Conservation (phyloP, 768 basidiomycete genomes). For the Phaffia australis region DNA sequence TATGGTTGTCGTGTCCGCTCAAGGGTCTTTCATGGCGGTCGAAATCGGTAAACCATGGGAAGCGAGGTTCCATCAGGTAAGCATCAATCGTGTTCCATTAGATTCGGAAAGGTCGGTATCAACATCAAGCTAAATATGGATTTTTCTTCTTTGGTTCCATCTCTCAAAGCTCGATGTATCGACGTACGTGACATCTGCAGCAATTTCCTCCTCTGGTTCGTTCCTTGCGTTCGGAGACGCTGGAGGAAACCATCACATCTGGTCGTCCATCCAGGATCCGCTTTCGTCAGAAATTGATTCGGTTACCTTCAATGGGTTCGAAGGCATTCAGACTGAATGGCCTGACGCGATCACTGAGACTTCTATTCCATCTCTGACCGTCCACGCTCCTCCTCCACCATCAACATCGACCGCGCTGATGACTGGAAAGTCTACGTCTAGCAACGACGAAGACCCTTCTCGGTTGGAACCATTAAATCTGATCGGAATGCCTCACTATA, state of each 20-base stretch:
- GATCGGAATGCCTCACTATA: constrained; percentile 81
- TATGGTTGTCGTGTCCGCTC: constrained; percentile 62
- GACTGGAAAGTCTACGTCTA: too few species aligned
- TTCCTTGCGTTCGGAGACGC: constrained; percentile 88
- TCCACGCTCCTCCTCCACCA: too few species aligned
- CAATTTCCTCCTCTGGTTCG: constrained; percentile 75
- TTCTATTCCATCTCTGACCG: too few species aligned
- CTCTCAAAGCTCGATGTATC: constrained; percentile 31
- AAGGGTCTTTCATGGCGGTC: constrained; percentile 74
- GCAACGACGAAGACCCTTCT: constrained; percentile 1
- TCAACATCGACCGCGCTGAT: too few species aligned
- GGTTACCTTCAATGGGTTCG: constrained; percentile 74
- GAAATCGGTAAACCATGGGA: constrained; percentile 64
- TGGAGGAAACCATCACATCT: constrained; percentile 68
- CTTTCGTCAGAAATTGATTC: constrained; percentile 37
- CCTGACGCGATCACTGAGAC: constrained; percentile 49
- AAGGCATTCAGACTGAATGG: constrained; percentile 76
- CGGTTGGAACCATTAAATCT: constrained; percentile 63
- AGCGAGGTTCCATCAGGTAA: constrained; percentile 62
- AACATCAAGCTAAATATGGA: neutral
- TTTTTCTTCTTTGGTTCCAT: neutral
- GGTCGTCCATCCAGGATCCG: constrained; percentile 54
- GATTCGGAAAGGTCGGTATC: neutral
- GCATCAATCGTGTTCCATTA: neutral
- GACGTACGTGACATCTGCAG: constrained; percentile 65